phyloP scores from a whole-genome alignment of 2,329 filamentous ascomycete species.

The Mycosphaerelloides madeirae region DNA sequence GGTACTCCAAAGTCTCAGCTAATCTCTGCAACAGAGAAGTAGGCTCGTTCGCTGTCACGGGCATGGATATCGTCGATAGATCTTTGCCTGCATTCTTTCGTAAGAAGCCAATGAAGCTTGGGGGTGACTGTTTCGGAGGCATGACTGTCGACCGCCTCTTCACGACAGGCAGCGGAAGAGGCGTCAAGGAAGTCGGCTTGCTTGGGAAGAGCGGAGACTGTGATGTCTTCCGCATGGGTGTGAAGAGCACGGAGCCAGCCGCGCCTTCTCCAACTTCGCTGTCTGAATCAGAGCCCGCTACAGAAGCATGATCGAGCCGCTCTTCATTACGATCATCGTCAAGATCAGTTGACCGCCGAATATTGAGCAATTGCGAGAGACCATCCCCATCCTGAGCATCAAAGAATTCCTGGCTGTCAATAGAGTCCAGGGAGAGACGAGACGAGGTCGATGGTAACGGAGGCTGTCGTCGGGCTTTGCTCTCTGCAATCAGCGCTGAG shows the following conservation, averaged over 20 bases:
- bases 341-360: constrained; percentile 67
- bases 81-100: constrained; percentile 98
- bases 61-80: constrained; percentile 94
- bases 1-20: constrained; percentile 88
- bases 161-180: constrained; percentile 67
- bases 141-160: constrained; percentile 66
- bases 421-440: constrained; percentile 72
- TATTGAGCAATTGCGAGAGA: constrained; percentile 65
- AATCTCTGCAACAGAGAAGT: constrained; percentile 81
- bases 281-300: constrained; percentile 59
- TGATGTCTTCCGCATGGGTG: constrained; percentile 15
- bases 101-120: constrained; percentile 87
- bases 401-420: constrained; percentile 85
- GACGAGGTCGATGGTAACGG: constrained; percentile 42
- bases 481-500: constrained; percentile 68
- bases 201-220: constrained; percentile 59
- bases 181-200: constrained; percentile 69
- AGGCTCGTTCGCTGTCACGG: constrained; percentile 92
- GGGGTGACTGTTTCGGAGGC: constrained; percentile 71
- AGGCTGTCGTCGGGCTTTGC: constrained; percentile 67
- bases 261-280: constrained; percentile 51
- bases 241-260: constrained; percentile 17
- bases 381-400: constrained; percentile 68
- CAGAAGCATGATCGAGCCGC: constrained; percentile 42
- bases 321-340: constrained; percentile 55